A percentile compares a stretch with the other conserved stretches of the same genome.
Evolutionary conservation across 208 protist species (phyloP).

Genomic region (Lotmaria passim): DNA sequence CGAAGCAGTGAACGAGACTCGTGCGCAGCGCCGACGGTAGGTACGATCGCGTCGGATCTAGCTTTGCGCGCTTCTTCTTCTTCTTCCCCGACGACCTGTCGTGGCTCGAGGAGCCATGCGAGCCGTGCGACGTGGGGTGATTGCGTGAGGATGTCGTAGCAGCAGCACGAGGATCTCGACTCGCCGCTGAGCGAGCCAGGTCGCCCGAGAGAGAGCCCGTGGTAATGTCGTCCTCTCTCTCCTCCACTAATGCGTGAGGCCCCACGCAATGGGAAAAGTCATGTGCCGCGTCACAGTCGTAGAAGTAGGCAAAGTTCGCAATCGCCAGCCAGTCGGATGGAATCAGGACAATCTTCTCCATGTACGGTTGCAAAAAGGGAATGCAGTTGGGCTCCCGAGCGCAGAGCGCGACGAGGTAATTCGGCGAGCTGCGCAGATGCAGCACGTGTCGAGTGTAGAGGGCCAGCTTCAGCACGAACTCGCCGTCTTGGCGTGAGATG

Average conservation of each 20-base stretch:
- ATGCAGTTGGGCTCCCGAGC: slow-evolving; percentile 73
- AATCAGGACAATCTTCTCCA: slow-evolving; percentile 76
- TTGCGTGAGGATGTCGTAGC: background rate
- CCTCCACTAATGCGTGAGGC: background rate
- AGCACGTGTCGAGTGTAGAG: slow-evolving; percentile 93
- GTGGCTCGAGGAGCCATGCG: background rate
- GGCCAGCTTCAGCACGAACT: slow-evolving; percentile 93
- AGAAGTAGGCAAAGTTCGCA: slow-evolving; percentile 80
- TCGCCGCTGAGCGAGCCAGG: background rate
- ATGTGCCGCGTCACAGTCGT: slow-evolving; percentile 50
- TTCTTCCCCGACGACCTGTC: background rate
- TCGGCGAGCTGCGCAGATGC: slow-evolving; percentile 90
- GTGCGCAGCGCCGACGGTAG: slow-evolving; percentile 88
- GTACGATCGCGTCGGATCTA: slow-evolving; percentile 7
- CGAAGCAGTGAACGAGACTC: slow-evolving; percentile 87
- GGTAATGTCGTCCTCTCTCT: background rate
- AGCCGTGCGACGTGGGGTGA: background rate
- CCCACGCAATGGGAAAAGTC: slow-evolving; percentile 5
- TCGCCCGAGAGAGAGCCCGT: background rate
- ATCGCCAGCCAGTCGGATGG: slow-evolving; percentile 95
- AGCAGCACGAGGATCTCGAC: too few species aligned
- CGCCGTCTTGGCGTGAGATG: slow-evolving; percentile 69
- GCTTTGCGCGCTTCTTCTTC: background rate
- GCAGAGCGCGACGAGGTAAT: slow-evolving; percentile 90
- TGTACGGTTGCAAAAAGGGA: slow-evolving; percentile 89